These are phyloP conservation scores for Incumbomyces delicatus DNA, from an alignment of 2,329 filamentous ascomycete species.

Conservation along the genomic window DNA sequence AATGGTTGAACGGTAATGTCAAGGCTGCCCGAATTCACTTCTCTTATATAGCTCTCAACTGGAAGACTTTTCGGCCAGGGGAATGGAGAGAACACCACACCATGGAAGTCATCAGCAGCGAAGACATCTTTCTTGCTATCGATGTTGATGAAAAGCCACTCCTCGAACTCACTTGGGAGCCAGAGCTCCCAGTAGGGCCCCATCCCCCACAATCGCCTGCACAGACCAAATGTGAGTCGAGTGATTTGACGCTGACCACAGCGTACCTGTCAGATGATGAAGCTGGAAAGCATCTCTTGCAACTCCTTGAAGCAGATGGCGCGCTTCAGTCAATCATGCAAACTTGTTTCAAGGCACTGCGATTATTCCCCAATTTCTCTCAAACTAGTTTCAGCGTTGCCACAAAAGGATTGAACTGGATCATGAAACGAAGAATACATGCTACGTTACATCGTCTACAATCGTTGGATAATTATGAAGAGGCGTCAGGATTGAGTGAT, in stretches of 20 bases:
- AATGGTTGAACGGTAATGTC: slow-evolving; percentile 13
- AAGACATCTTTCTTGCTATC: slow-evolving; percentile 4
- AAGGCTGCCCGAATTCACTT: slow-evolving; percentile 13
- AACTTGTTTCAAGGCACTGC: neutral
- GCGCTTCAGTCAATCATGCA: neutral
- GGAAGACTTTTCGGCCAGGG: neutral
- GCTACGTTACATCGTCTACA: slow-evolving; percentile 1
- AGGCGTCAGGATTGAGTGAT: neutral
- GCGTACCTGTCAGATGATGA: neutral
- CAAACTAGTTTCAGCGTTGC: neutral
- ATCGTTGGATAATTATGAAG: neutral
- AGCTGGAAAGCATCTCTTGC: neutral
- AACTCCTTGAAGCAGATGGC: neutral
- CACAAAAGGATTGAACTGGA: neutral
- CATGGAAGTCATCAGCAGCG: slow-evolving; percentile 5
- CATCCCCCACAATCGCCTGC: neutral
- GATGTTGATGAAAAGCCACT: slow-evolving; percentile 6
- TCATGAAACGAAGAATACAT: slow-evolving; percentile 3
- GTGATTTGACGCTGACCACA: neutral
- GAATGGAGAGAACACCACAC: neutral
- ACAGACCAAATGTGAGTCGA: neutral
- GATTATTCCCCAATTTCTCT: neutral
- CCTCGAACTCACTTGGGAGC: slow-evolving; percentile 1
- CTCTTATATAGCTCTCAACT: slow-evolving; percentile 8
- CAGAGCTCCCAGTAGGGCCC: neutral